These are phyloP conservation scores for Clonostachys sp. DNA, from an alignment of 2,329 filamentous ascomycete species.

Conservation along the genomic window DNA sequence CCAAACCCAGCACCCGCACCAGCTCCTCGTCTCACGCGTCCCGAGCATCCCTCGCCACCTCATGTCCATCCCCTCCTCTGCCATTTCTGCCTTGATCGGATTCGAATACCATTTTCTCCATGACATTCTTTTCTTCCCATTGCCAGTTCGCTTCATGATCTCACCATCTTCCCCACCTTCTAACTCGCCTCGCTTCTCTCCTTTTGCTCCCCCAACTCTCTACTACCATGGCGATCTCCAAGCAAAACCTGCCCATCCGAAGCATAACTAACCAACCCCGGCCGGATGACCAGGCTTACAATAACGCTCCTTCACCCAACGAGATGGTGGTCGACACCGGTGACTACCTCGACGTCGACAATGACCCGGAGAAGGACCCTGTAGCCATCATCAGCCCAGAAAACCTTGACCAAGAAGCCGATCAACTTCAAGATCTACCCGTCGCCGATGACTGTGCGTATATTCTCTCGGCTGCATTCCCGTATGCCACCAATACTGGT, in stretches of 20 bases:
- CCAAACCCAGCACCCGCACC: too few relatives aligned
- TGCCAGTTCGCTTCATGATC: too few relatives aligned
- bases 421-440: slow-evolving; percentile 40
- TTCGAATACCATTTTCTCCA: too few relatives aligned
- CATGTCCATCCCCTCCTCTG: too few relatives aligned
- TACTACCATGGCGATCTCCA: slow-evolving; percentile 3
- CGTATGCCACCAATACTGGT: background rate
- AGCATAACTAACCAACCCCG: slow-evolving; percentile 14
- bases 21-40: too few relatives aligned
- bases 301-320: slow-evolving; percentile 48
- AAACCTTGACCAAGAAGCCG: slow-evolving; percentile 39
- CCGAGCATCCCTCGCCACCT: too few relatives aligned
- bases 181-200: too few relatives aligned
- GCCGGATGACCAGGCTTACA: slow-evolving; percentile 34
- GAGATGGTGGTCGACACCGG: slow-evolving; percentile 52
- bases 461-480: slow-evolving; percentile 1
- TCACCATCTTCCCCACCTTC: too few relatives aligned
- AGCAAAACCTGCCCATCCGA: slow-evolving; percentile 10
- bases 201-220: slow-evolving; percentile 1
- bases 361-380: slow-evolving; percentile 43
- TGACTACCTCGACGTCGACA: slow-evolving; percentile 46
- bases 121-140: too few relatives aligned
- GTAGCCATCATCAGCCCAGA: slow-evolving; percentile 53
- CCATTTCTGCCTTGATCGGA: too few relatives aligned
- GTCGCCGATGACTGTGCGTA: slow-evolving; percentile 50